Evolutionary conservation across 305 asterid species (phyloP).

Genomic region (Rubia occidens): DNA sequence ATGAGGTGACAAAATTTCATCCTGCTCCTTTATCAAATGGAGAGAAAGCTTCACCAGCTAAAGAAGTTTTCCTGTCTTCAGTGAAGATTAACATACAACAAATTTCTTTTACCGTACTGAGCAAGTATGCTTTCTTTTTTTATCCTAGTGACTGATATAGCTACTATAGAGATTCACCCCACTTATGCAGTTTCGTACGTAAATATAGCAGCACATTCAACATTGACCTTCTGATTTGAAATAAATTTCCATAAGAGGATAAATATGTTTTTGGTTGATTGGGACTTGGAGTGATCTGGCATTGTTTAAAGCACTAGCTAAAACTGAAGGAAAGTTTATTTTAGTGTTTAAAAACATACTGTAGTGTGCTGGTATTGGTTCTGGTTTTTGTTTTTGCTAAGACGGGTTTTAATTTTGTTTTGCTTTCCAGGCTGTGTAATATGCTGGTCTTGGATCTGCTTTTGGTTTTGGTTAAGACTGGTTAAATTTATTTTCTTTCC

Average conservation of each 20-base stretch:
- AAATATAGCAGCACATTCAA: background rate
- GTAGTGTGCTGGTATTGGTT: no score
- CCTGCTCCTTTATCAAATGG: constrained; percentile 51
- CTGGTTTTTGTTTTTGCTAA: no score
- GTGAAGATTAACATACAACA: constrained; percentile 57
- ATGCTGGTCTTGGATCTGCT: no score
- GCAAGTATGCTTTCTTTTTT: constrained; percentile 45
- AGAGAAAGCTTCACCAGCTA: constrained; percentile 40
- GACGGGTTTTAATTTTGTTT: no score
- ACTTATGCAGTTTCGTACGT: background rate
- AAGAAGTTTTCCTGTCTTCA: constrained; percentile 54
- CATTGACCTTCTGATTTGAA: background rate
- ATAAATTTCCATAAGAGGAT: background rate
- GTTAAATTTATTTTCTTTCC: no score
- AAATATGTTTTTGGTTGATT: background rate
- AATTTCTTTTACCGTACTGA: constrained; percentile 43
- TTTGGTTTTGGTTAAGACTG: no score
- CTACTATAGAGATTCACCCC: background rate
- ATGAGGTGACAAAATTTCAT: constrained; percentile 85
- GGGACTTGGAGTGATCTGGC: background rate
- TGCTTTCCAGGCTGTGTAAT: no score
- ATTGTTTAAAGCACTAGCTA: background rate
- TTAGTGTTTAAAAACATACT: no score
- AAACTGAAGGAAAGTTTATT: background rate
- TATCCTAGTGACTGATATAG: background rate